Evolutionary conservation across 768 basidiomycete species (phyloP), one percentile per base, ranked within the genome.

Genomic region (Russula griseocarnosa): DNA sequence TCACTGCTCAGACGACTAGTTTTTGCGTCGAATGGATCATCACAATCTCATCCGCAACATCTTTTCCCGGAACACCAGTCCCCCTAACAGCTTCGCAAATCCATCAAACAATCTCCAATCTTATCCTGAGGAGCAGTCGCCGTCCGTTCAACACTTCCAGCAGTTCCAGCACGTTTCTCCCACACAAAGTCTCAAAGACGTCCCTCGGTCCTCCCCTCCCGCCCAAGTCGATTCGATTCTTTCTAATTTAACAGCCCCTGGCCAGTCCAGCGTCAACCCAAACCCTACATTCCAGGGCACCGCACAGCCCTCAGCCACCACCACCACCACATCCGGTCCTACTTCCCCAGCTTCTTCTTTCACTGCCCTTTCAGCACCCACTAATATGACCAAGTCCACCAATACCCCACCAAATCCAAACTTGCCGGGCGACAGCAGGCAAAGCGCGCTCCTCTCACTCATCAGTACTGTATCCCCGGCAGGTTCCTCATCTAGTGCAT

Each of bases 401-500:
- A 66, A 76, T 78, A 67, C 73, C 30, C 74, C 82, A 59, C 75
- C 82, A 10, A 65, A 57, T 57, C 13, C 49, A 30, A 60, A 51
- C 40, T 20, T 2, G 14, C 55, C 58, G 18, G 34, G 63, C 0
- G 90, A 92, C 60, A 81, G 86, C 51, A 58, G 67, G 63, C 89
- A 92, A 76, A 89, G 81, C 70, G 87, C 90, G 0, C 78, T 93
- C 55, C 78, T 92, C 50, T 86, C 86, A 63, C 78, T 92, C 34
- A 79, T 91, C 22, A 81, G 86, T 64, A 76, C 83, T 53, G 77
- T 78, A 32, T 76, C 82, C 1, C 73, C 78, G 7, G 71, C 82
- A 6, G 61, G 74, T 71, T 60, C 72, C 61, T 69, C 65, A 60
- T 74, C 71, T 13, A n/a, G 46, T n/a, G n/a, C 22, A 30, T 71